Evolutionary conservation across 139 green algal species (phyloP), one percentile per base, ranked within the genome.

Genomic region (Chlorella sp.): DNA sequence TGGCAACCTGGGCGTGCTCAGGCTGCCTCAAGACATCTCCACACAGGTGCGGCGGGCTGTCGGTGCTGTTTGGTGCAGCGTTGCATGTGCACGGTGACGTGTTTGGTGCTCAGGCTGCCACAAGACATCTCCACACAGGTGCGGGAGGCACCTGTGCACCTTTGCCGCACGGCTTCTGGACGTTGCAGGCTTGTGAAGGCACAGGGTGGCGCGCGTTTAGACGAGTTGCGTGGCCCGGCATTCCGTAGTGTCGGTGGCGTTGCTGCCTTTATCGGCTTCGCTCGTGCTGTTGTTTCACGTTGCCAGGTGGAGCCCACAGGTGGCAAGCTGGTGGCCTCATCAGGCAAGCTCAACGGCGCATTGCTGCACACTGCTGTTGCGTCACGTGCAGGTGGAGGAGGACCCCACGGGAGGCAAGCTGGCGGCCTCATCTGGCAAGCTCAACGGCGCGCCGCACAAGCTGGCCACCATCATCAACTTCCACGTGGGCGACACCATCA

Each of bases 391-490:
- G 86, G 92, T 99, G 34, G 95, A 99, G 83, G 93, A 97, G 29
- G 95, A 99, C 80, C 96, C 95, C 49, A 98, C 95, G 3, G 91
- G 91, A 32, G 95, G 95, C 51, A 97, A 93, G 81, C 88, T 92
- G 49, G 87, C 88, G 30, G 74, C 80, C 26, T 77, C 85, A 65
- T 80, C 75, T 32, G 88, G 90, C 26, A 34, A 69, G 35, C 80
- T 97, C 51, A 94, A 94, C 62, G 89, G 90, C n/a, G 95, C 95
- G 1, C 88, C 95, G 3, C 86, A 98, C 90, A 97, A 98, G 85
- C 80, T 97, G 66, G 75, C 86, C 59, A 78, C 83, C 64, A 72
- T 91, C 55, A 84, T 85, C 59, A 90, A 96, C 79, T 97, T 97
- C 78, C 94, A 98, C 72, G 87, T 98, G 14, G 95, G 95, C 0